Evolutionary conservation across 129 eudicot genomes (phyloP), one percentile per base, ranked within the genome.

Genomic region (Deinandra increscens): DNA sequence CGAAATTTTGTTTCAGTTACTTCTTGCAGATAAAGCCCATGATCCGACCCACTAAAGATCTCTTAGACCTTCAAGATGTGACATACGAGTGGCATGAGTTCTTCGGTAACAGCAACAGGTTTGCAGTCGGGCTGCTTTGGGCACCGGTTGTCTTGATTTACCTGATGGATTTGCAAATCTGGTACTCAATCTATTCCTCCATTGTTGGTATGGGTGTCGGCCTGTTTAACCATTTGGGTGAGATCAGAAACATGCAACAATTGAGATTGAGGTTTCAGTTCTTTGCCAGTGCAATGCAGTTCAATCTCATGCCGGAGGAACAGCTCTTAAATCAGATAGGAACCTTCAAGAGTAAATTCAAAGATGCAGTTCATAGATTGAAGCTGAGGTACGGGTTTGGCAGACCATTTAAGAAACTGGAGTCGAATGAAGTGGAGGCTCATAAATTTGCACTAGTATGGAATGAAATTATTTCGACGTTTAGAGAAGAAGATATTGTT

Each of bases 221-320:
- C 62, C 66, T 91, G 80, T 86, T 88, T 61, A 80, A 81, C 29
- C 97, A 88, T 69, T 76, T 88, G 87, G 97, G 95, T 18, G 97
- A 91, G 83, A 91, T 91, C 4, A 88, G 97, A 22, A 84, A 82
- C 77, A 88, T 91, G 87, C 87, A 84, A 73, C 97, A 91, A 70
- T 64, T 91, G 76, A 79, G 96, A 79, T 84, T 88, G 79, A 76
- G 97, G 34, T 91, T 91, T 51, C 97, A 88, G 38, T 88, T 88
- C 76, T 91, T 91, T 69, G 94, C 97, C 0, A 86, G 94, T 81
- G 96, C 97, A 10, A 84, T 91, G 60, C 96, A 88, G 67, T 91
- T 91, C 51, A 91, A 86, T 75, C 89, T 91, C 65, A 91, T 91
- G 94, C 96, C 96, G 1, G 86, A 88, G 74, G 94, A 91, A 79